Base-by-base conservation (phyloP, 83 land plant genomes). In the Picea mariana region DNA sequence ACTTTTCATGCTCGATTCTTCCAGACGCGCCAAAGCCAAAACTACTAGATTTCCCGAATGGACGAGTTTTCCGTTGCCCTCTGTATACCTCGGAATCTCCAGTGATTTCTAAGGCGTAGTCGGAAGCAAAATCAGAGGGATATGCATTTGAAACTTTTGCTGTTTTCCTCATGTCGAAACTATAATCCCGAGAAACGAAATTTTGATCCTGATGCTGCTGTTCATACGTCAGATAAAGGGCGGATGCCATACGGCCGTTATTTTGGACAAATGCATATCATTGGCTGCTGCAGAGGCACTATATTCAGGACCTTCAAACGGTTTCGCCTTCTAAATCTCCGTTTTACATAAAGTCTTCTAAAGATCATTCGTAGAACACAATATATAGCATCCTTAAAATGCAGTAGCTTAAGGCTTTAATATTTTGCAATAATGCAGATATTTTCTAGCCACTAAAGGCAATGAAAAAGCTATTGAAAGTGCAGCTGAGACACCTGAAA, bases 81-180 rank as follows among this genome's bases (percentile, higher is more conserved):
- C 58, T 47, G 77, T 40, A 75, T 42, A 27, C 77, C 66, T 92
- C 94, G 6, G 94, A 90, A 62, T 88, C 94, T 13, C 89, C 89
- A 26, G 82, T 61, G 0, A 84, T 84, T 73, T 84, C 85, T 34
- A 83, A 83, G 2, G 82, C 76, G 40, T 86, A 89, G 49, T 89
- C 87, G 8, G 75, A n/a, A 44, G 85, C 85, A 83, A 87, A 87
- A 65, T 85, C 85, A 75, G 85, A 62, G n/a, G 86, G 27, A 44
- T 80, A 71, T 6, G 84, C 88, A 73, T 79, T 87, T 16, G 89
- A 87, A 49, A 75, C 47, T 72, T 82, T 87, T 76, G 78, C 71
- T 18, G 85, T 68, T 63, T 90, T 88, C 17, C 88, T 87, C 92
- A 90, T 90, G 63, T 75, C 76, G 79, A 67, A 63, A 15, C 73